A percentile compares a stretch with the other conserved stretches of the same genome.
These are phyloP conservation scores for Corylus avellana DNA, from an alignment of 306 rosid species.

Conservation along the genomic window DNA sequence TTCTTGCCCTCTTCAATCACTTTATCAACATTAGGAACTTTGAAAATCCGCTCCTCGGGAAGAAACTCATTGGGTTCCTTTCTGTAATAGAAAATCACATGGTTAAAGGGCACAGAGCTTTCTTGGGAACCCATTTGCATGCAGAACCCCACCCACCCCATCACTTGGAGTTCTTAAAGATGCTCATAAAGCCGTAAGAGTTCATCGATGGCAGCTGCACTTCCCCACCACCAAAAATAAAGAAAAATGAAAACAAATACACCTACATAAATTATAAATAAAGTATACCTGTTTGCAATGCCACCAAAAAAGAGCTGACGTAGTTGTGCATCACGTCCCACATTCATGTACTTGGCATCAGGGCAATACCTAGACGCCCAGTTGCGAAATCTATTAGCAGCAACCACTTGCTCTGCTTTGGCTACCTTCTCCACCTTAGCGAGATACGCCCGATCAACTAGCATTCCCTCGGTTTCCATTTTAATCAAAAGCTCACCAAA, in stretches of 20 bases:
- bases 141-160: too few relatives aligned
- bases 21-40: slow-evolving; percentile 71
- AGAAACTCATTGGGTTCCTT: slow-evolving; percentile 55
- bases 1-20: slow-evolving; percentile 80
- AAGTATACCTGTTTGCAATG: slow-evolving; percentile 61
- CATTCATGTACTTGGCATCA: slow-evolving; percentile 89
- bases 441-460: slow-evolving; percentile 83
- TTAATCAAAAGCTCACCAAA: slow-evolving; percentile 83
- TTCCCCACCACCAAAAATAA: slow-evolving; percentile 1
- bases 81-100: slow-evolving; percentile 47
- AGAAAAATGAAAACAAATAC: slow-evolving; percentile 13
- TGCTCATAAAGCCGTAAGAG: neutral
- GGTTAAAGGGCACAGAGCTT: neutral
- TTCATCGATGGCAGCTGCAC: neutral
- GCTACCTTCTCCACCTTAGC: slow-evolving; percentile 85
- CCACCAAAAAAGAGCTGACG: slow-evolving; percentile 94
- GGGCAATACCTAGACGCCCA: slow-evolving; percentile 87
- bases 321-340: slow-evolving; percentile 89
- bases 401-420: slow-evolving; percentile 75
- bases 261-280: slow-evolving; percentile 13
- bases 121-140: neutral
- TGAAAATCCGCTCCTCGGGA: slow-evolving; percentile 65
- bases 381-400: slow-evolving; percentile 76
- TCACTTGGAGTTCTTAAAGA: neutral
- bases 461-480: slow-evolving; percentile 97